Evolutionary conservation across 2,329 filamentous ascomycete species (phyloP).

Genomic region (Cladosporium oxysporum): DNA sequence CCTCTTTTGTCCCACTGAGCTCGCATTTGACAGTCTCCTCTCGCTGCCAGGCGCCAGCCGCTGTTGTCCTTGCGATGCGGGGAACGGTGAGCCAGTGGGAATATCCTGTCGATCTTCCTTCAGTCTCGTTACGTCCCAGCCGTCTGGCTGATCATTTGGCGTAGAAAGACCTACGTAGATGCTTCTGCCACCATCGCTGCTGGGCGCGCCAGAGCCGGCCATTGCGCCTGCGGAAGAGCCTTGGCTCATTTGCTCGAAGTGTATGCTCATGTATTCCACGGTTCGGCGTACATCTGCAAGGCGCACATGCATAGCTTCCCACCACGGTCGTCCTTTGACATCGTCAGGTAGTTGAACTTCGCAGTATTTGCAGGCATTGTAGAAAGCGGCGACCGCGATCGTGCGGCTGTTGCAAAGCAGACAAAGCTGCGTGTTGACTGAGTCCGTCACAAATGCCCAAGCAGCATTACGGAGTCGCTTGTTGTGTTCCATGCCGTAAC

Average conservation of each 20-base stretch:
- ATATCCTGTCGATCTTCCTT: conserved; percentile 25
- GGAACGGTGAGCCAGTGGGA: conserved; percentile 26
- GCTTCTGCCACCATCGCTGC: conserved; percentile 41
- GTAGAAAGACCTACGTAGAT: conserved; percentile 50
- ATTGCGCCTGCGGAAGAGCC: conserved; percentile 28
- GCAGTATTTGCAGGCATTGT: conserved; percentile 78
- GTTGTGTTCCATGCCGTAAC: conserved; percentile 73
- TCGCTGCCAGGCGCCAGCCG: conserved; percentile 31
- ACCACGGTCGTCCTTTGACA: conserved; percentile 78
- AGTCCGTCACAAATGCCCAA: conserved; percentile 94
- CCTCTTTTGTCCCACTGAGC: conserved; percentile 34
- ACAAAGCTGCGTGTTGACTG: conserved; percentile 79
- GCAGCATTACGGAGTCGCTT: conserved; percentile 80
- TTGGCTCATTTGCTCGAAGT: conserved; percentile 47
- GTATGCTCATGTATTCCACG: conserved; percentile 70
- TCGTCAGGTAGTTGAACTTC: conserved; percentile 73
- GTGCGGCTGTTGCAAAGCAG: conserved; percentile 76
- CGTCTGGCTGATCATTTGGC: conserved; percentile 37
- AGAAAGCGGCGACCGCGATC: conserved; percentile 82
- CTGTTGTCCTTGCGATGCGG: conserved; percentile 23
- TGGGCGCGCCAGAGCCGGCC: conserved; percentile 25
- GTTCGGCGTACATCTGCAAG: conserved; percentile 70
- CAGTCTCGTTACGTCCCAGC: conserved; percentile 38
- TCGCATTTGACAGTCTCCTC: conserved; percentile 33
- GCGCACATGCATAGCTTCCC: conserved; percentile 73